phyloP scores from a whole-genome alignment of 306 rosid species.

The Benincasa hispida region DNA sequence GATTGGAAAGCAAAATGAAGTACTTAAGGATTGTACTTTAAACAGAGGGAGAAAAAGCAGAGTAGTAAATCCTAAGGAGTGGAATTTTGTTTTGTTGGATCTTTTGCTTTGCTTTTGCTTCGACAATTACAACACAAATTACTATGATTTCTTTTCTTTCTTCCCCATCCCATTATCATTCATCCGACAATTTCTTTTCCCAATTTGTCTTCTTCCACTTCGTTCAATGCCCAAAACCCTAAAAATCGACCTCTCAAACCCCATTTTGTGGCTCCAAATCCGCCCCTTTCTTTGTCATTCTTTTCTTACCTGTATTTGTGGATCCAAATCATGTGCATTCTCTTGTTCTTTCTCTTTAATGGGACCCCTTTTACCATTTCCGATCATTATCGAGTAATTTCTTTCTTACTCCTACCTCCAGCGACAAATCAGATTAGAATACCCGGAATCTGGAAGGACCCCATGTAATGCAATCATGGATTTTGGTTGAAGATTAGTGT shows the following conservation, averaged over 20 bases:
- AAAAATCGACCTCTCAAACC: neutral
- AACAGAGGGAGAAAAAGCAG: neutral
- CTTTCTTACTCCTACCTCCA: neutral
- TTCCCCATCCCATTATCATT: neutral
- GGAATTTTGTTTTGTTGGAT: neutral
- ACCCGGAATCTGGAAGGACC: neutral
- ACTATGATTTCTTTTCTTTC: neutral
- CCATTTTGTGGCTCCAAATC: neutral
- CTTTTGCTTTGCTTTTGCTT: neutral
- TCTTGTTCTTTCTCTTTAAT: neutral
- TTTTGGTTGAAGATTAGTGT: neutral
- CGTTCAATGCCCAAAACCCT: neutral
- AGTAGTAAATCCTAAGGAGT: neutral
- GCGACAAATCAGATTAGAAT: neutral
- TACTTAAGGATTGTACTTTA: neutral
- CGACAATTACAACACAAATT: conserved; percentile 1
- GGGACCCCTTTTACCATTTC: neutral
- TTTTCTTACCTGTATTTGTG: neutral
- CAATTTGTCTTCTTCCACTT: neutral
- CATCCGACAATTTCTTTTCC: neutral
- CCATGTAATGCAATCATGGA: conserved; percentile 1
- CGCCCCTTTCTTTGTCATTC: neutral
- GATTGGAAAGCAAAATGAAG: neutral
- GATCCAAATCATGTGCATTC: neutral
- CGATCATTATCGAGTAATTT: neutral